Conservation (phyloP, 2,329 filamentous ascomycete genomes). For the Ilyonectria mors-panacis region DNA sequence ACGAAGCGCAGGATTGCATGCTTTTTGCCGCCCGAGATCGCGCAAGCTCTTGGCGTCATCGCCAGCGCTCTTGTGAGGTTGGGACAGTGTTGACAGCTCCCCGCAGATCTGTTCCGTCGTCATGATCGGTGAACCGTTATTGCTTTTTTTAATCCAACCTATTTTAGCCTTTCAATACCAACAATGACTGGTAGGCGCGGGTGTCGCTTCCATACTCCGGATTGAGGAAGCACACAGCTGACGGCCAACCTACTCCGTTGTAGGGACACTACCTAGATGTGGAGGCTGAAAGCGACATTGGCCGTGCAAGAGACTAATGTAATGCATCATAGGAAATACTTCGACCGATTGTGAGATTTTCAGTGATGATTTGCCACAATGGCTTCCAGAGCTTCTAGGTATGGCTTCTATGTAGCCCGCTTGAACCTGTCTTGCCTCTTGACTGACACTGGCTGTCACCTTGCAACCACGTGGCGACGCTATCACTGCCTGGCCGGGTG, state of each 20-base stretch:
- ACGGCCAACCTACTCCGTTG: background rate
- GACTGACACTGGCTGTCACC: constrained; percentile 35
- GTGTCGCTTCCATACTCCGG: background rate
- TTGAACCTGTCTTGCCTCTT: constrained; percentile 23
- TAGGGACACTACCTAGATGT: background rate
- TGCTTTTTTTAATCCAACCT: constrained; percentile 18
- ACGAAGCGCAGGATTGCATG: constrained; percentile 1
- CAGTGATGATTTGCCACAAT: constrained; percentile 21
- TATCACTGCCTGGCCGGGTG: constrained; percentile 26
- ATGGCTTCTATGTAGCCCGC: constrained; percentile 9
- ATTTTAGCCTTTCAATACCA: background rate
- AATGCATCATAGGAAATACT: background rate
- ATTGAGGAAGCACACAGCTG: background rate
- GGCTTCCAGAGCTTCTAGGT: background rate
- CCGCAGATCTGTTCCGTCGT: background rate
- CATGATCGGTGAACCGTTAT: constrained; percentile 10
- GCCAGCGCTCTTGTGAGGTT: constrained; percentile 5
- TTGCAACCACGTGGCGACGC: constrained; percentile 46
- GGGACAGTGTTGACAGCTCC: constrained; percentile 1
- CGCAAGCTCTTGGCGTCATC: constrained; percentile 2
- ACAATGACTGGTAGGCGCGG: background rate
- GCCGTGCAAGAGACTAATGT: background rate
- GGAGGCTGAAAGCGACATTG: background rate
- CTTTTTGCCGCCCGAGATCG: constrained; percentile 22
- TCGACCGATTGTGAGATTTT: background rate